Conservation (phyloP, 163 green algal species). For the Scenedesmus sp. region DNA sequence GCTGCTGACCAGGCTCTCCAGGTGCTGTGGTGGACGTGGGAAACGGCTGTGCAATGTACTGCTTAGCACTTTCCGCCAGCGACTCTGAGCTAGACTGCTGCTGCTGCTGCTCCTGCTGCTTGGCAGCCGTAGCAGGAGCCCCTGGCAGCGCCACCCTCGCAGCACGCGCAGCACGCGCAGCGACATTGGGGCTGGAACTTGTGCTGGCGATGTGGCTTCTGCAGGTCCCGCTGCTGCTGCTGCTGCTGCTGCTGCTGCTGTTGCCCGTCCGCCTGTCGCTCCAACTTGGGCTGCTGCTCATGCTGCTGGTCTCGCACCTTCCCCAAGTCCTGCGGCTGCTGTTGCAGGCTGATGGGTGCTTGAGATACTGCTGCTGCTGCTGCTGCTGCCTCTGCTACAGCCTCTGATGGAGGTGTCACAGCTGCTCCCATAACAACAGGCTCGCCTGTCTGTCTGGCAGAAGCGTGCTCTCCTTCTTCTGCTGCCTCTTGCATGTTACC, state of each 20-base stretch:
- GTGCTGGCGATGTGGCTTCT: neutral
- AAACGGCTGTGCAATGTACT: neutral
- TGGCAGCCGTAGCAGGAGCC: neutral
- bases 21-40: neutral
- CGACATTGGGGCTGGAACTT: slow-evolving; percentile 3
- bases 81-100: neutral
- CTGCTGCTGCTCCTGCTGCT: slow-evolving; percentile 6
- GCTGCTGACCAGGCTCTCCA: neutral
- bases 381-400: neutral
- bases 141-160: neutral
- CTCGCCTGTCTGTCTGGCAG: neutral
- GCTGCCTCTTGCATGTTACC: neutral
- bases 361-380: neutral
- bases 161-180: neutral
- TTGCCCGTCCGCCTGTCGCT: neutral
- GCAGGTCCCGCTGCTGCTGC: neutral
- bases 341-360: neutral
- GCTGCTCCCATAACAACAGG: too few species aligned
- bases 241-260: neutral
- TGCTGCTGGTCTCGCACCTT: neutral
- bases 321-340: neutral
- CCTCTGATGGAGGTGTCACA: too few species aligned
- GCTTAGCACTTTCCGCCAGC: neutral
- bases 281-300: neutral
- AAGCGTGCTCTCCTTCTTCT: neutral